These are phyloP conservation scores for Coriolopsis trogii DNA, from an alignment of 1,284 basidiomycete species.

Conservation along the genomic window DNA sequence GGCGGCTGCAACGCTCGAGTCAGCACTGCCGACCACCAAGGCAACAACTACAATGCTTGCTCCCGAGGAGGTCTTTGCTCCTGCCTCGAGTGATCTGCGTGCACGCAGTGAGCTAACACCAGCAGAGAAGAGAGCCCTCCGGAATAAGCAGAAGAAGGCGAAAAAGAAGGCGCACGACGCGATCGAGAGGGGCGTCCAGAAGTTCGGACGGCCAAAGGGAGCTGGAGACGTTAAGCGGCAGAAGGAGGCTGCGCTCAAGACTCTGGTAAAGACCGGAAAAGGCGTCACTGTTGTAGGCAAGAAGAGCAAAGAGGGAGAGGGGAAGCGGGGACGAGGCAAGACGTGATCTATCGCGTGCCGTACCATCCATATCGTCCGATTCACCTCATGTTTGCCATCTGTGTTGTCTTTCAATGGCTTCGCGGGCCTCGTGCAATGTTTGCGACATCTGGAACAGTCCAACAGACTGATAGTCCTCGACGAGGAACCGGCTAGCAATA, in stretches of 20 bases:
- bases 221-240: conserved; percentile 67
- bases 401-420: background rate
- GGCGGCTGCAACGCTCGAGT: conserved; percentile 86
- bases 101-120: conserved; percentile 85
- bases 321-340: conserved; percentile 38
- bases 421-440: background rate
- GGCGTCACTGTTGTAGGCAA: conserved; percentile 90
- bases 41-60: conserved; percentile 84
- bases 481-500: too few relatives aligned
- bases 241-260: conserved; percentile 80
- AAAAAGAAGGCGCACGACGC: conserved; percentile 73
- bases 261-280: conserved; percentile 81
- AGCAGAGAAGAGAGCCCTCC: conserved; percentile 76
- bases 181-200: conserved; percentile 71
- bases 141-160: conserved; percentile 75
- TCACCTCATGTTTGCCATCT: conserved; percentile 14
- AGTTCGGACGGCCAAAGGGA: conserved; percentile 56
- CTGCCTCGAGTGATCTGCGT: conserved; percentile 56
- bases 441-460: background rate
- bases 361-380: conserved; percentile 2
- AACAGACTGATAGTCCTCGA: background rate
- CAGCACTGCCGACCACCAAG: conserved; percentile 84
- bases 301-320: conserved; percentile 42
- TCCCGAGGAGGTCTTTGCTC: conserved; percentile 89
- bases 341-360: conserved; percentile 8